Evolutionary conservation across 805 yeast species (phyloP).

Genomic region (Helenozyma baotianmanensis): DNA sequence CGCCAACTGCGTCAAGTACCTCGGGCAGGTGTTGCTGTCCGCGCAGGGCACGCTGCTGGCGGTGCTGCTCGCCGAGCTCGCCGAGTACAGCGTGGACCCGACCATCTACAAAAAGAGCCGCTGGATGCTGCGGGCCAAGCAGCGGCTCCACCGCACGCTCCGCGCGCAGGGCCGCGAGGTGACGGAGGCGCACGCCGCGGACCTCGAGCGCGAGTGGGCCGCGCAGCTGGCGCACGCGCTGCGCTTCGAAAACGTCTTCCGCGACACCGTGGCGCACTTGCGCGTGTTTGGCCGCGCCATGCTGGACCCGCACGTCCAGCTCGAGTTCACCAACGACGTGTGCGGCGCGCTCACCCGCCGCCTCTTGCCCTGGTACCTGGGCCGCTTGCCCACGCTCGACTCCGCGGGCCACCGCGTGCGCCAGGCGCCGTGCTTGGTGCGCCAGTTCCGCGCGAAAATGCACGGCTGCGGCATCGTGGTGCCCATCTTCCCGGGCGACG

Average conservation of each 20-base stretch:
- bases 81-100: constrained; percentile 1
- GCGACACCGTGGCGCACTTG: constrained; percentile 17
- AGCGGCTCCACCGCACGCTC: constrained; percentile 12
- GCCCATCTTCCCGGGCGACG: constrained; percentile 19
- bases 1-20: constrained; percentile 17
- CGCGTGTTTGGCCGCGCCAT: constrained; percentile 26
- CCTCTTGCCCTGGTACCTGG: constrained; percentile 30
- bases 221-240: constrained; percentile 4
- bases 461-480: constrained; percentile 31
- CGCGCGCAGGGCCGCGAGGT: constrained; percentile 10
- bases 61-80: no score
- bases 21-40: constrained; percentile 28
- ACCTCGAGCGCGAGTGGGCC: constrained; percentile 9
- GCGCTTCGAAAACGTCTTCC: constrained; percentile 16
- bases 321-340: constrained; percentile 1
- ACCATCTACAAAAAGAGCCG: constrained; percentile 21
- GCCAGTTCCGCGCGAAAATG: constrained; percentile 8
- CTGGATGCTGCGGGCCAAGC: constrained; percentile 22
- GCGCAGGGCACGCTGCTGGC: constrained; percentile 1
- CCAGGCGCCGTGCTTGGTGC: constrained; percentile 12
- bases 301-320: constrained; percentile 4
- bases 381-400: constrained; percentile 19
- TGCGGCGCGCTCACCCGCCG: constrained; percentile 13
- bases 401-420: constrained; percentile 12
- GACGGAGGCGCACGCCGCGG: constrained; percentile 9